Base-by-base conservation (phyloP, 345 rosid species). In the Tarenaya hassleriana region DNA sequence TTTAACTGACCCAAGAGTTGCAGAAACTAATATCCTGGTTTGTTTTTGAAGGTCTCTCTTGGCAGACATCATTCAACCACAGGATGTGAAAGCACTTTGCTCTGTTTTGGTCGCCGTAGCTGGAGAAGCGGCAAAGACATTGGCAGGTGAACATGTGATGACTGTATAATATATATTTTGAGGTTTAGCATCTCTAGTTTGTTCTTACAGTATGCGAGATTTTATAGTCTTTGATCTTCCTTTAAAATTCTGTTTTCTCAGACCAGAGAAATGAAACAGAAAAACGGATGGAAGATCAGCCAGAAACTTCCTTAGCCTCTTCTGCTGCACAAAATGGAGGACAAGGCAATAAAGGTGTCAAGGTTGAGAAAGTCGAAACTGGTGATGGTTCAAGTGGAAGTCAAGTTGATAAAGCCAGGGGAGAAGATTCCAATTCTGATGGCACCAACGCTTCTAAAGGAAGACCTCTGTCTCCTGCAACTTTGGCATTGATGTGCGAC, bases 401-500 rank as follows among this genome's bases (percentile, higher is more conserved):
- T 62, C 78, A 58, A 63, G 71, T 47, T 50, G 77, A 78, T 69
- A 80, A 72, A 71, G 43, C 34, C 50, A 76, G 58, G 40, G 47
- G 48, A 13, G 82, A 76, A 49, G 81, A 75, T 54, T 71, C 74
- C 17, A 71, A 53, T 52, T 72, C 73, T 20, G 94, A 77, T 52
- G 77, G 82, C 45, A 69, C 55, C 39, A 86, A 80, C 69, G 73
- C 57, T 31, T 73, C 81, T 48, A 82, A 80, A 75, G 74, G 69
- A 50, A 79, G 86, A 66, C 82, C 95, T 21, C 69, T 86, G 76
- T 94, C 97, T 60, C 99, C 99, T 40, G 97, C 89, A 68, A 94
- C 99, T 39, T 70, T 94, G 79, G 99, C 88, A 52, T 75, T 94
- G 69, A 94, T 94, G 99, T 94, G 99, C 54, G 94, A 94, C 70